Evolutionary conservation across 2,329 filamentous ascomycete species (phyloP).

Genomic region (Sphaerulina vaccinii): DNA sequence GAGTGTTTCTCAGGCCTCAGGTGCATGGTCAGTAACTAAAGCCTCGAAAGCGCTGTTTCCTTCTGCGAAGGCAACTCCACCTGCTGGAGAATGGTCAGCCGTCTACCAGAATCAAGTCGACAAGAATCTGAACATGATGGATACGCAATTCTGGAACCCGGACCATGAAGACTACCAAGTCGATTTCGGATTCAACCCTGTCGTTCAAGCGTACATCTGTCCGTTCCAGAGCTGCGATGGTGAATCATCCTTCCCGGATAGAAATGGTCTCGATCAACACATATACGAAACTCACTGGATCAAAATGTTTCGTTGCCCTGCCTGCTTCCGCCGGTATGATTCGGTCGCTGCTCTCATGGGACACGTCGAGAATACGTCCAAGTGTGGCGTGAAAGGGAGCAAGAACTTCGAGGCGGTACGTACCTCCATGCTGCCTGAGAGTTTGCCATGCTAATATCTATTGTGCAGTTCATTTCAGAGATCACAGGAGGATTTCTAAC

Average conservation of each 20-base stretch:
- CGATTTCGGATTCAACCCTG: conserved; percentile 47
- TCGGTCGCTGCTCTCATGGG: conserved; percentile 40
- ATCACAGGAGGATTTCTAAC: conserved; percentile 44
- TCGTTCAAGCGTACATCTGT: conserved; percentile 53
- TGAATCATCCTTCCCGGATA: conserved; percentile 34
- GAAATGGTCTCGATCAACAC: conserved; percentile 24
- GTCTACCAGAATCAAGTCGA: conserved; percentile 8
- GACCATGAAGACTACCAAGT: conserved; percentile 45
- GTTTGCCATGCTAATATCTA: conserved; percentile 8
- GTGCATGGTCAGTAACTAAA: conserved; percentile 10
- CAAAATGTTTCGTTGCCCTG: conserved; percentile 40
- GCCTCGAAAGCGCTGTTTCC: conserved; percentile 19
- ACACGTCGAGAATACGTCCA: conserved; percentile 44
- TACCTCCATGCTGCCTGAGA: too few relatives aligned
- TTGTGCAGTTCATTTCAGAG: conserved; percentile 36
- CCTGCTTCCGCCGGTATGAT: conserved; percentile 43
- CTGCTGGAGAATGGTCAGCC: conserved; percentile 15
- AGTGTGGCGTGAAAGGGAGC: conserved; percentile 38
- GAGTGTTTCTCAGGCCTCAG: neutral
- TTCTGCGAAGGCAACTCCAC: conserved; percentile 13
- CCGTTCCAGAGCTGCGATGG: conserved; percentile 53
- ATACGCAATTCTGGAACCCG: conserved; percentile 22
- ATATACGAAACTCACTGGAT: conserved; percentile 41
- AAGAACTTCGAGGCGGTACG: conserved; percentile 36
- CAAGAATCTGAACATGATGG: conserved; percentile 18